A percentile compares a stretch with the other conserved stretches of the same genome.
Conservation (phyloP, 306 rosid genomes). For the Echinosophora koreensis region DNA sequence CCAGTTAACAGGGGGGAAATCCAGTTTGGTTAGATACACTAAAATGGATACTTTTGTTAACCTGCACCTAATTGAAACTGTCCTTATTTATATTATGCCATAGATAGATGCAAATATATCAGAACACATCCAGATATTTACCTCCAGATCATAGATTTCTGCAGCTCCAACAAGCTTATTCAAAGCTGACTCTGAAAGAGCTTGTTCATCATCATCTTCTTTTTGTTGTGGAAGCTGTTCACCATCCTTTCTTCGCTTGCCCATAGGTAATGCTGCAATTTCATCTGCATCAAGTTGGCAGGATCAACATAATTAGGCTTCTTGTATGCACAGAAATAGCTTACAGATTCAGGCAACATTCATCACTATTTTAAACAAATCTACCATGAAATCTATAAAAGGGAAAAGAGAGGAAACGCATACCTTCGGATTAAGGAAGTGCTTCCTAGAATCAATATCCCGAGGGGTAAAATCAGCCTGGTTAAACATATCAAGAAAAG, state of each 20-base stretch:
- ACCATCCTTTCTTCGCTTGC: slow-evolving; percentile 64
- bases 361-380: background rate
- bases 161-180: slow-evolving; percentile 78
- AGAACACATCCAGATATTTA: no score
- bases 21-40: no score
- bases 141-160: slow-evolving; percentile 80
- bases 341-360: background rate
- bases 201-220: slow-evolving; percentile 65
- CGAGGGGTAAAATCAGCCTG: slow-evolving; percentile 89
- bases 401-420: background rate
- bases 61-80: no score
- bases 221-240: slow-evolving; percentile 57
- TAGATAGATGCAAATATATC: no score
- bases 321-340: slow-evolving; percentile 1
- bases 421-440: slow-evolving; percentile 67
- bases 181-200: slow-evolving; percentile 73
- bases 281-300: slow-evolving; percentile 67
- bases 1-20: no score
- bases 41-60: no score
- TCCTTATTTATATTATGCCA: no score
- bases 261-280: slow-evolving; percentile 55
- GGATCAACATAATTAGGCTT: no score
- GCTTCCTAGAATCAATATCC: slow-evolving; percentile 79
- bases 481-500: slow-evolving; percentile 24
- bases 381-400: background rate